phyloP scores from a whole-genome alignment of 371 early-diverging fungal genomes.

The Basidiobolus meristosporus region DNA sequence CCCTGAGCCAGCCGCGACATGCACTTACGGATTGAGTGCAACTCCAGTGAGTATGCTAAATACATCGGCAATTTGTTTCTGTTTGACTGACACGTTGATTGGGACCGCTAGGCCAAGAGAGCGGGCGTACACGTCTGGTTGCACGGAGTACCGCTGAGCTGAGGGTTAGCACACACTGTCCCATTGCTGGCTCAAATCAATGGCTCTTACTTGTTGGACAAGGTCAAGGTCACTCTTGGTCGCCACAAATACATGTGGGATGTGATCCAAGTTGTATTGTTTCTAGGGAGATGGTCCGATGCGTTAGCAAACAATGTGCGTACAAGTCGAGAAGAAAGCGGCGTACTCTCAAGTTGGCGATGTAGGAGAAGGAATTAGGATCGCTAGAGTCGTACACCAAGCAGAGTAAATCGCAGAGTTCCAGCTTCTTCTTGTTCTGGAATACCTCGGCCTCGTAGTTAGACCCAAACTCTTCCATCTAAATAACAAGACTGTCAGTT shows the following conservation, averaged over 20 bases:
- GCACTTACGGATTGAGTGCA: constrained; percentile 53
- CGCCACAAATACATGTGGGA: constrained; percentile 81
- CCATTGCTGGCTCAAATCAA: not conserved
- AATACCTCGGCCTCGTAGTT: constrained; percentile 58
- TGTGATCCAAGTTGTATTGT: constrained; percentile 58
- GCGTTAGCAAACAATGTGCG: not conserved
- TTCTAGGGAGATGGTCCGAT: constrained; percentile 16
- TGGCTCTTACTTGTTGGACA: constrained; percentile 47
- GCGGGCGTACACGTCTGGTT: constrained; percentile 86
- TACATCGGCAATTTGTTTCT: constrained; percentile 65
- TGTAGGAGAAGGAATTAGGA: constrained; percentile 79
- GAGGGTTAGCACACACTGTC: not conserved
- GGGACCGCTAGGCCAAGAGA: constrained; percentile 68
- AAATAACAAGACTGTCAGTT: constrained; percentile 1
- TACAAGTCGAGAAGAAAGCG: not conserved
- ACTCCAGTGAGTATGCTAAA: constrained; percentile 68
- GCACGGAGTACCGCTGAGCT: constrained; percentile 43
- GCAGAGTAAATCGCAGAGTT: constrained; percentile 76
- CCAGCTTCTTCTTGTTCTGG: constrained; percentile 53
- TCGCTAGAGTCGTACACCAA: constrained; percentile 91
- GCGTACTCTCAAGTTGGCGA: constrained; percentile 59
- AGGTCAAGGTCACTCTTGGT: constrained; percentile 84
- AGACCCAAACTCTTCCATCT: constrained; percentile 83
- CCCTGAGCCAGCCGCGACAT: too few relatives aligned
- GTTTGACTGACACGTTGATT: constrained; percentile 70